phyloP scores from a whole-genome alignment of 2,329 filamentous ascomycete genomes.

The Talaromyces albobiverticillius region DNA sequence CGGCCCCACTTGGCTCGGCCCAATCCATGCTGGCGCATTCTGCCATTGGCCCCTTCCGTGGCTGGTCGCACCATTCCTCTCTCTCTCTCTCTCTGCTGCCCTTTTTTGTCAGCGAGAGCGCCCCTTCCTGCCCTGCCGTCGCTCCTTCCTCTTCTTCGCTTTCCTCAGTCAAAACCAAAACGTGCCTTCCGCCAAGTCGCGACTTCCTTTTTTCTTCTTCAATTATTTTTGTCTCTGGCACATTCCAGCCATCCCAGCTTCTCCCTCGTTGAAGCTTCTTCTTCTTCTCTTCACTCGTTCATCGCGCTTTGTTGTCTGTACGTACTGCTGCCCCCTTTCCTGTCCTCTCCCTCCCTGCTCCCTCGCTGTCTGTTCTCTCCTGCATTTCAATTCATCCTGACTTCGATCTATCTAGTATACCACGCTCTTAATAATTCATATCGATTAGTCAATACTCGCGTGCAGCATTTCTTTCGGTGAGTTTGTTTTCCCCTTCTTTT shows the following conservation, averaged over 20 bases:
- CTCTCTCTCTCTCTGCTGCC: neutral
- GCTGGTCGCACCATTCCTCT: slow-evolving; percentile 11
- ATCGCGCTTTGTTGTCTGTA: slow-evolving; percentile 18
- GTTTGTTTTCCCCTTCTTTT: neutral
- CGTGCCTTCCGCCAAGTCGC: slow-evolving; percentile 8
- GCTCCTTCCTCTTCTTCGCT: no score
- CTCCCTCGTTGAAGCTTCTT: slow-evolving; percentile 29
- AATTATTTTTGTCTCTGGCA: slow-evolving; percentile 4
- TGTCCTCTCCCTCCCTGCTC: slow-evolving; percentile 3
- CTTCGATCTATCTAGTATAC: slow-evolving; percentile 2
- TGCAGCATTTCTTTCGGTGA: neutral
- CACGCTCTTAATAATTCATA: neutral
- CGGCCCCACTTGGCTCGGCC: neutral
- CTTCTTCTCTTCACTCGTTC: slow-evolving; percentile 34
- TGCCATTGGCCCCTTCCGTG: slow-evolving; percentile 3
- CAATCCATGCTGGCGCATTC: neutral
- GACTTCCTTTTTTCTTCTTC: neutral
- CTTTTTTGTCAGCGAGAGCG: neutral
- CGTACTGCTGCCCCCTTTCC: slow-evolving; percentile 15
- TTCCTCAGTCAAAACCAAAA: slow-evolving; percentile 3
- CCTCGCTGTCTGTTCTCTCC: neutral
- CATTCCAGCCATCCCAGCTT: slow-evolving; percentile 25
- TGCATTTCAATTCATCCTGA: slow-evolving; percentile 8
- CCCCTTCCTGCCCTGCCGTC: neutral
- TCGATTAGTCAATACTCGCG: neutral